A percentile compares a stretch with the other conserved stretches of the same genome.
phyloP scores from a whole-genome alignment of 331 rosid species.

The Arachis monticola region DNA sequence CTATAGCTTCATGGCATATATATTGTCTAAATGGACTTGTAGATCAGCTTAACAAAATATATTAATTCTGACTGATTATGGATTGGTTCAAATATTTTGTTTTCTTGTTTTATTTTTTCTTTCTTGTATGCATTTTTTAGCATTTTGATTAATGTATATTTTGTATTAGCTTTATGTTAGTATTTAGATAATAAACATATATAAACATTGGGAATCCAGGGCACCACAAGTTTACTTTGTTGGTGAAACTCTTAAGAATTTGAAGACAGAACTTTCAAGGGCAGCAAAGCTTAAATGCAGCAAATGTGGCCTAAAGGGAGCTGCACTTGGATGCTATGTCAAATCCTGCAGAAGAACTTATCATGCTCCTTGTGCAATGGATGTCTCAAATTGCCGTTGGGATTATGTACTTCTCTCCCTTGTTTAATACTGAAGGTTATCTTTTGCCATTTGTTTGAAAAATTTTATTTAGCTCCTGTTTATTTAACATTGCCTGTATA shows the following conservation, averaged over 20 bases:
- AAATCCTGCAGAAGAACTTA: conserved; percentile 83
- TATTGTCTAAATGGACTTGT: not conserved
- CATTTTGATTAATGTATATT: not conserved
- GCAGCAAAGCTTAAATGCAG: conserved; percentile 89
- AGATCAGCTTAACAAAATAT: conserved; percentile 6
- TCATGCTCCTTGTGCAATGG: conserved; percentile 76
- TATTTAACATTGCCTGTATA: conserved; percentile 10
- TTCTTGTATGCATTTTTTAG: not conserved
- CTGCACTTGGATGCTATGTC: conserved; percentile 87
- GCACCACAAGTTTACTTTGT: conserved; percentile 82
- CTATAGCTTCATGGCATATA: not conserved
- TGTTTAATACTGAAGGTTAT: not conserved
- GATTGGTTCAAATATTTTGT: not conserved
- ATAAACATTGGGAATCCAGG: conserved; percentile 60
- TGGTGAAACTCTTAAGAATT: conserved; percentile 60
- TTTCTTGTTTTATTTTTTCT: not conserved
- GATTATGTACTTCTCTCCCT: conserved; percentile 52
- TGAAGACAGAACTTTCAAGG: conserved; percentile 82
- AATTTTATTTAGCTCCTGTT: conserved; percentile 12
- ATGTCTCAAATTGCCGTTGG: conserved; percentile 77
- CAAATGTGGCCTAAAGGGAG: conserved; percentile 82
- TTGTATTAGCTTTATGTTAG: conserved; percentile 1
- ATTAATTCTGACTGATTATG: not conserved
- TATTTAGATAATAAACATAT: conserved; percentile 22
- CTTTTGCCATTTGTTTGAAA: not conserved